These are phyloP conservation scores for Suaeda aralocaspica DNA, from an alignment of 148 eudicot species.

Conservation along the genomic window DNA sequence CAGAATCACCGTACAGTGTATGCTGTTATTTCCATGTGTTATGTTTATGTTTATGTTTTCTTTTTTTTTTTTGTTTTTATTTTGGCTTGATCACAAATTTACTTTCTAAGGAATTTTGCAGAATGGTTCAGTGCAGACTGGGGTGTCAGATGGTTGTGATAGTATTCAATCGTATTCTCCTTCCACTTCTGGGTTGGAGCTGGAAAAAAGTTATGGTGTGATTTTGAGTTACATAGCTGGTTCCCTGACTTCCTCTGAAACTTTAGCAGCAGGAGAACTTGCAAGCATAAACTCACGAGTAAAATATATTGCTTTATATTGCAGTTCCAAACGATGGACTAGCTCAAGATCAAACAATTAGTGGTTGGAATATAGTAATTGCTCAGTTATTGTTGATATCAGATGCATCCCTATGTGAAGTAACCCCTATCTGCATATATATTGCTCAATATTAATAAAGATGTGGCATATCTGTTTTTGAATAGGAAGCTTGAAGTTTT, in stretches of 20 bases:
- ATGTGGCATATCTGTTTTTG: too few species aligned
- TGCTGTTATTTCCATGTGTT: constrained; percentile 10
- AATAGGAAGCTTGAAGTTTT: too few species aligned
- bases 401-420: background rate
- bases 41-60: constrained; percentile 8
- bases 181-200: constrained; percentile 32
- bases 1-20: constrained; percentile 47
- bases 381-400: constrained; percentile 3
- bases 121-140: too few species aligned
- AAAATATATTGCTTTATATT: too few species aligned
- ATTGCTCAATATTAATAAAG: too few species aligned
- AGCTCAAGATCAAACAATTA: too few species aligned
- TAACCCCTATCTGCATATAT: too few species aligned
- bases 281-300: constrained; percentile 3
- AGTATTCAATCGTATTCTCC: constrained; percentile 38
- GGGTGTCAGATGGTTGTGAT: constrained; percentile 35
- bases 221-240: constrained; percentile 3
- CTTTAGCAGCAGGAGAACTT: background rate
- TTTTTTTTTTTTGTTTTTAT: too few species aligned
- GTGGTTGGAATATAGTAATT: constrained; percentile 44
- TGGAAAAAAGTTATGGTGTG: constrained; percentile 37
- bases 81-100: too few species aligned
- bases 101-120: too few species aligned
- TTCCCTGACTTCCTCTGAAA: background rate
- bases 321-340: too few species aligned